Conservation (phyloP, 1,139 yeast species). For the Blastobotrys ciferrii region DNA sequence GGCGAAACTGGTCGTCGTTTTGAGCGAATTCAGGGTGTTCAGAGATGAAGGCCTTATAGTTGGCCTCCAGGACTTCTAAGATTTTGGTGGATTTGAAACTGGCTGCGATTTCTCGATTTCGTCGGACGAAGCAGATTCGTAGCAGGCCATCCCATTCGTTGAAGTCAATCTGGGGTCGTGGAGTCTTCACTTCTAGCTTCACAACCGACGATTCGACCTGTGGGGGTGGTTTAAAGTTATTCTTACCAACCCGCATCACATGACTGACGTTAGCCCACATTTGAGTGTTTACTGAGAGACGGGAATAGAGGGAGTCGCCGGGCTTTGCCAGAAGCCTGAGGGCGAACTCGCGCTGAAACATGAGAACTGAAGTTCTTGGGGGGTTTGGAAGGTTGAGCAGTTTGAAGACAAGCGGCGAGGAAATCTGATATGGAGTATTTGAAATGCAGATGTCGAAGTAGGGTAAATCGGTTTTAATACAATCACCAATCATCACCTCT, state of each 20-base stretch:
- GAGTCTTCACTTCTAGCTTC: constrained; percentile 83
- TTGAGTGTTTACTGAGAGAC: constrained; percentile 93
- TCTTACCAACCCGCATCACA: constrained; percentile 96
- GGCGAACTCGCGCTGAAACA: constrained; percentile 98
- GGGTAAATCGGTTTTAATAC: constrained; percentile 92
- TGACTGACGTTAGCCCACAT: constrained; percentile 99
- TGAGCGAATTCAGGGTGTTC: constrained; percentile 40
- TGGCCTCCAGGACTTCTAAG: constrained; percentile 80
- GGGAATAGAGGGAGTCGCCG: constrained; percentile 87
- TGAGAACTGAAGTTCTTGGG: constrained; percentile 89
- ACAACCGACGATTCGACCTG: constrained; percentile 97
- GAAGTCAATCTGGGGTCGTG: constrained; percentile 88
- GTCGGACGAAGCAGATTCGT: constrained; percentile 86
- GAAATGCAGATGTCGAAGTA: constrained; percentile 95
- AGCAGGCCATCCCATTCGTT: constrained; percentile 97
- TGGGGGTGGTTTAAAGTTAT: constrained; percentile 98
- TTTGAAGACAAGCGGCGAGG: constrained; percentile 94
- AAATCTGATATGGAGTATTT: constrained; percentile 95
- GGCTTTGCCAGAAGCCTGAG: constrained; percentile 90
- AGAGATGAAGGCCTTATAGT: constrained; percentile 78
- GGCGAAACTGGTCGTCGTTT: constrained; percentile 20
- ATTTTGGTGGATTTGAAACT: constrained; percentile 86
- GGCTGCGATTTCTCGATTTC: constrained; percentile 89
- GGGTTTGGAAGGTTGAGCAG: constrained; percentile 87
- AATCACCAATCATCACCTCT: constrained; percentile 90